Base-by-base conservation (phyloP, 306 rosid species). In the Lablab purpureus region DNA sequence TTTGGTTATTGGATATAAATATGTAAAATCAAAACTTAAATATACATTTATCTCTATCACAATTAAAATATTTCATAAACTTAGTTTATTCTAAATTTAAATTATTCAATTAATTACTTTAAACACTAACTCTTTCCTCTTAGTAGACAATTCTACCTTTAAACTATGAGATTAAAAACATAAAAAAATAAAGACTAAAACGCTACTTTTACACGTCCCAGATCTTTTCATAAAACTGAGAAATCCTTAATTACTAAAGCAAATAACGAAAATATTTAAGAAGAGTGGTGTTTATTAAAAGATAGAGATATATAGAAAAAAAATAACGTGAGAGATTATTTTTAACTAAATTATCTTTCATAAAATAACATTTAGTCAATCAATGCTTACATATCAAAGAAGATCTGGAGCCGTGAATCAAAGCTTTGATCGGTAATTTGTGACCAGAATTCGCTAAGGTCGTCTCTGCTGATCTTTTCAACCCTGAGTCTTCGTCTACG, bases 351-450 rank as follows among this genome's bases (percentile, higher is more conserved):
- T 71, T 60, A 7, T 71, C 56, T 43, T 69, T 66, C 45, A 40
- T 3, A 51, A 67, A 54, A 47, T 47, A 27, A 63, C 1, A 73
- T 12, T 60, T 67, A 58, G 67, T 63, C 71, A 65, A 73, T 80
- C 64, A 75, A 64, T 25, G 47, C 54, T 52, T 87, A 94, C 98
- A 94, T 94, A 88, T 94, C 98, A 84, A 94, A 94, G 88, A 94
- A 94, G 84, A 94, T 90, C 87, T 94, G 98, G 4, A 94, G 96
- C 32, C 97, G 79, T 19, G 98, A 94, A 80, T 94, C 98, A 66
- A 94, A 94, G 83, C 98, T 94, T 71, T 92, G 96, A 87, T 94
- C 98, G 23, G 97, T 75, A 72, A 94, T 94, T 80, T 94, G 97
- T 0, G 90, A 89, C 98, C 98, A 94, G 71, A 86, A 94, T 83